Percentiles rank a stretch among this genome's conserved stretches.
Conservation (phyloP, 148 eudicot species). For the Salicornia ramosissima region DNA sequence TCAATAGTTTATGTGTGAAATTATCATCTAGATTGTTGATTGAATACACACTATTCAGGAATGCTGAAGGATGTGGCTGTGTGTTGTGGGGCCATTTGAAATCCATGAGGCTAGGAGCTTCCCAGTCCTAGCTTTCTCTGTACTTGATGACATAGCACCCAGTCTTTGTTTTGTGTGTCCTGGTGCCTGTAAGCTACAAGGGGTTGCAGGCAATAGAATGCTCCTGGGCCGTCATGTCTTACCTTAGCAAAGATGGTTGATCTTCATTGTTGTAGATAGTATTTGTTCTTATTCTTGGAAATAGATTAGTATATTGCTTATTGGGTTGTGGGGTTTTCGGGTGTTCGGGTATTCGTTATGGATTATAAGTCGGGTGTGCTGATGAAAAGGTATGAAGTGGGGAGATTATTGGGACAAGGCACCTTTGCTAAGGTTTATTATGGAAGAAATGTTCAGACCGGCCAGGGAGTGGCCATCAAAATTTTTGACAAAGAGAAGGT, state of each 20-base stretch:
- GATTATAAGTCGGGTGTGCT: constrained; percentile 36
- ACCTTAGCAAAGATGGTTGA: constrained; percentile 26
- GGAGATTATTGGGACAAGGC: constrained; percentile 73
- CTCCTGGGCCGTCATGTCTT: background rate
- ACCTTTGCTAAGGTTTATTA: constrained; percentile 70
- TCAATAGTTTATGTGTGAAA: background rate
- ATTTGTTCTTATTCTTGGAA: background rate
- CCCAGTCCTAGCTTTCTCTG: constrained; percentile 1
- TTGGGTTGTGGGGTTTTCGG: background rate
- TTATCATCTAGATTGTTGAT: background rate
- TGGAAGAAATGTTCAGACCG: constrained; percentile 47
- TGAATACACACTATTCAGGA: constrained; percentile 22
- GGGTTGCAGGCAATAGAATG: constrained; percentile 1
- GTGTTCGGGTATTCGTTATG: constrained; percentile 21
- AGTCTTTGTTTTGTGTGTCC: constrained; percentile 18
- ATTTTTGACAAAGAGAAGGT: constrained; percentile 67
- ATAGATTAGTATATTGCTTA: background rate
- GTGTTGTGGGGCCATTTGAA: constrained; percentile 2
- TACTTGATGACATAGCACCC: constrained; percentile 20
- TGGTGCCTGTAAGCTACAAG: constrained; percentile 11
- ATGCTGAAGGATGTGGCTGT: constrained; percentile 47
- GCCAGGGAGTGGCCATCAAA: constrained; percentile 73
- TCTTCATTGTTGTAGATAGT: constrained; percentile 12
- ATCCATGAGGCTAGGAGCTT: constrained; percentile 11
- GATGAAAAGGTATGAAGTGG: constrained; percentile 65